Conservation (phyloP, 169 alveolate genomes). For the Cryptosporidium sp. region DNA sequence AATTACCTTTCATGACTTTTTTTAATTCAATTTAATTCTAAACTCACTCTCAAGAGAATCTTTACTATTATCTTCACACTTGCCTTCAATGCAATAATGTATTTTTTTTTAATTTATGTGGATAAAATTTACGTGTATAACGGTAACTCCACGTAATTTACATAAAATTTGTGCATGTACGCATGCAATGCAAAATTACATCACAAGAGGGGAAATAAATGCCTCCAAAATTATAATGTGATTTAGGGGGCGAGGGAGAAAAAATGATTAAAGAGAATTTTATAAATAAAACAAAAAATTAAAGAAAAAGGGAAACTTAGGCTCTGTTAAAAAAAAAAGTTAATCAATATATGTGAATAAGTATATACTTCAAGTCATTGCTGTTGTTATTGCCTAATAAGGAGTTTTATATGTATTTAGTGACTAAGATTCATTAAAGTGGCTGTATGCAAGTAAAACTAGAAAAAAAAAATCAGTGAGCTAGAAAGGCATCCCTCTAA, state of each 20-base stretch:
- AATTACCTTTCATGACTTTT: neutral
- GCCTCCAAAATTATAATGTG: neutral
- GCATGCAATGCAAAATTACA: neutral
- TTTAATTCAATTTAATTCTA: neutral
- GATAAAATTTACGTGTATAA: neutral
- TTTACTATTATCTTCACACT: neutral
- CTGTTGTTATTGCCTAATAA: neutral
- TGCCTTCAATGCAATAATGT: neutral
- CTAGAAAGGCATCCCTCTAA: neutral
- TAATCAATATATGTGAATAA: neutral
- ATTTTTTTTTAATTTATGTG: neutral
- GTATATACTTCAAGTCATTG: neutral
- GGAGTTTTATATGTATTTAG: neutral
- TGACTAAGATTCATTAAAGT: too few species aligned
- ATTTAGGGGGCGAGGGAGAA: neutral
- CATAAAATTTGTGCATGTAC: neutral
- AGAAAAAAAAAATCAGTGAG: too few species aligned
- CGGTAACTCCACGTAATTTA: constrained; percentile 4
- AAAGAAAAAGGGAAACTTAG: neutral
- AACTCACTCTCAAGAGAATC: neutral
- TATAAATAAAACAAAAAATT: neutral
- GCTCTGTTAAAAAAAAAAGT: too few species aligned
- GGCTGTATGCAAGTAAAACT: neutral
- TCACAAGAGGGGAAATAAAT: neutral
- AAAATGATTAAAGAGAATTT: neutral